These are phyloP conservation scores for Zygnema cylindricum DNA, from an alignment of 139 green algal genomes.

Conservation along the genomic window DNA sequence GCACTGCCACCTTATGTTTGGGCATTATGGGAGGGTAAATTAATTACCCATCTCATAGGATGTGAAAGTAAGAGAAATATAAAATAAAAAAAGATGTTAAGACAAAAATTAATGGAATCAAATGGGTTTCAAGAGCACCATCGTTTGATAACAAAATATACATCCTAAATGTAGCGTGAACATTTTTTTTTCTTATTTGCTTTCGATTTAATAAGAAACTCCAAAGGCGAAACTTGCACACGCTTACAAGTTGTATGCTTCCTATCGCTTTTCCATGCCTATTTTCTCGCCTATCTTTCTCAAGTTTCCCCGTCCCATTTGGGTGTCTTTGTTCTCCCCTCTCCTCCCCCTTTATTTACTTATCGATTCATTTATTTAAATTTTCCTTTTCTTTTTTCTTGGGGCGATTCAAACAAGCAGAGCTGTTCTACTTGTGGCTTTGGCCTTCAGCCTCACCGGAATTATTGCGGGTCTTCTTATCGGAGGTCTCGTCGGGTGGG, in stretches of 20 bases:
- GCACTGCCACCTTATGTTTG: neutral
- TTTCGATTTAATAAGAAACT: too few species aligned
- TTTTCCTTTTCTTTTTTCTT: neutral
- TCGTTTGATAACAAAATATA: too few species aligned
- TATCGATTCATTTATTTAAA: neutral
- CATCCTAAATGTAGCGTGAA: too few species aligned
- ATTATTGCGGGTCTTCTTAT: conserved; percentile 7
- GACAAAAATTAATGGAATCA: too few species aligned
- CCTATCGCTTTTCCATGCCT: too few species aligned
- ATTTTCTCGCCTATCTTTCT: neutral
- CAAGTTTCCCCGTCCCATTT: neutral
- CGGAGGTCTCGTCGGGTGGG: neutral
- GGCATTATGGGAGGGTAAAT: conserved; percentile 8
- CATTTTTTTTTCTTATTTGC: too few species aligned
- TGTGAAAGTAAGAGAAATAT: too few species aligned
- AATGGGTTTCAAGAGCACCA: too few species aligned
- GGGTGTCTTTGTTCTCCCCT: neutral
- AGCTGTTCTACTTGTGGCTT: conserved; percentile 19
- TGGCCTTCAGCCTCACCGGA: conserved; percentile 28
- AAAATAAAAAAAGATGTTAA: too few species aligned
- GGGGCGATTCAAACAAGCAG: neutral
- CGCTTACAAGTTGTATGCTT: too few species aligned
- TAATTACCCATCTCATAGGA: neutral
- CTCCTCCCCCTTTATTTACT: neutral
- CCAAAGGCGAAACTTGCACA: too few species aligned